These are phyloP conservation scores for Pleurostoma richardsiae DNA, from an alignment of 2,329 filamentous ascomycete genomes.

Conservation along the genomic window DNA sequence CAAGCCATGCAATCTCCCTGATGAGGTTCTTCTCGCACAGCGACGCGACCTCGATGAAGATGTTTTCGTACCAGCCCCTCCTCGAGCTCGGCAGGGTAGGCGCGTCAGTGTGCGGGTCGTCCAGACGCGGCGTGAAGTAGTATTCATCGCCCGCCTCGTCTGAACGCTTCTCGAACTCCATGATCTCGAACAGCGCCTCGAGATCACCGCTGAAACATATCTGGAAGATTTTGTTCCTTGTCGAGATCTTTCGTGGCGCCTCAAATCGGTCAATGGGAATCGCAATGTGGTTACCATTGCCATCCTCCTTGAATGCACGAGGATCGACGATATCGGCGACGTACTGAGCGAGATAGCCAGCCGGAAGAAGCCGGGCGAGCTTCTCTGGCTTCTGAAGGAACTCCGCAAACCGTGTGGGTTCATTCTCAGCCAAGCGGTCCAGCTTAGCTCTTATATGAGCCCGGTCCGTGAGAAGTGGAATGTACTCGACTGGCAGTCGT, in stretches of 20 bases:
- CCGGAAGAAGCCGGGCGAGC: slow-evolving; percentile 5
- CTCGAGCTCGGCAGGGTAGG: slow-evolving; percentile 1
- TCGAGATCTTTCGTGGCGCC: slow-evolving; percentile 2
- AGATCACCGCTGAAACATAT: slow-evolving; percentile 6
- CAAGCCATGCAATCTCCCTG: neutral
- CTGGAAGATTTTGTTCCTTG: slow-evolving; percentile 9
- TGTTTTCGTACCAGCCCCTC: slow-evolving; percentile 7
- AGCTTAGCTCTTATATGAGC: slow-evolving; percentile 36
- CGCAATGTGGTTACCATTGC: neutral
- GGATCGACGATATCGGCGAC: slow-evolving; percentile 6
- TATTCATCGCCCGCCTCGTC: slow-evolving; percentile 3
- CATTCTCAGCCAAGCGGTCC: slow-evolving; percentile 29
- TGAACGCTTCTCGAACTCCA: slow-evolving; percentile 3
- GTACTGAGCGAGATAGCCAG: slow-evolving; percentile 8
- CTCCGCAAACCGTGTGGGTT: slow-evolving; percentile 42
- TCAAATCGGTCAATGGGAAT: neutral
- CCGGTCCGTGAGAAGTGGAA: slow-evolving; percentile 38
- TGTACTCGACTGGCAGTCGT: slow-evolving; percentile 36
- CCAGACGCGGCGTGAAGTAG: slow-evolving; percentile 4
- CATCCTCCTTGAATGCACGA: slow-evolving; percentile 1
- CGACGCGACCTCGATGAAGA: neutral
- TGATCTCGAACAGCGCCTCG: slow-evolving; percentile 1
- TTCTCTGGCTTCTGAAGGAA: slow-evolving; percentile 21
- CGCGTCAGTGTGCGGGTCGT: neutral
- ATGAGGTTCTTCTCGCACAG: neutral